A percentile compares a stretch with the other conserved stretches of the same genome.
These are phyloP conservation scores for Sonneratia caseolaris DNA, from an alignment of 345 rosid genomes.

Conservation along the genomic window DNA sequence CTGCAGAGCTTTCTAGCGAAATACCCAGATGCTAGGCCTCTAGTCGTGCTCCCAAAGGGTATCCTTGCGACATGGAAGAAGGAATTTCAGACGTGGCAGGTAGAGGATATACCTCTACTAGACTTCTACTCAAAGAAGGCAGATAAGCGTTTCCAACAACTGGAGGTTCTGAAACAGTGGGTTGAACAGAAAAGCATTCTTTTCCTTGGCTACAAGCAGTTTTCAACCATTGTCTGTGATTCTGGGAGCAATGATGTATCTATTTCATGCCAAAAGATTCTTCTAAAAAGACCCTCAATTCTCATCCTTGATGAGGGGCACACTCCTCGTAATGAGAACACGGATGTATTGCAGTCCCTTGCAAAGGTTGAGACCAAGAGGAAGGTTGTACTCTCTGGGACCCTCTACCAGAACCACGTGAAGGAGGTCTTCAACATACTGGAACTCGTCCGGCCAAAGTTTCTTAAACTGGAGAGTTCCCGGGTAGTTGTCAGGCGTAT, in stretches of 20 bases:
- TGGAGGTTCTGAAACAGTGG: conserved; percentile 65
- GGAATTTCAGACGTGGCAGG: conserved; percentile 74
- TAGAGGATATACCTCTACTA: conserved; percentile 54
- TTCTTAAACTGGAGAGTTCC: conserved; percentile 41
- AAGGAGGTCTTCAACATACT: conserved; percentile 78
- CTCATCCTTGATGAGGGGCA: conserved; percentile 88
- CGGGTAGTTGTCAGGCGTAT: conserved; percentile 41
- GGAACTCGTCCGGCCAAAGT: conserved; percentile 84
- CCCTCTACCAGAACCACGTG: conserved; percentile 82
- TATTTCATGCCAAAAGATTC: conserved; percentile 44
- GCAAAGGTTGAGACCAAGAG: conserved; percentile 73
- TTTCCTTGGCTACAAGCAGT: conserved; percentile 84
- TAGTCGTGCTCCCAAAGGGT: conserved; percentile 81
- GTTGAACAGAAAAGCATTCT: conserved; percentile 57
- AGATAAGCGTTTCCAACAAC: conserved; percentile 54
- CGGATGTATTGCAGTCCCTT: conserved; percentile 57
- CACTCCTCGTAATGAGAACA: conserved; percentile 75
- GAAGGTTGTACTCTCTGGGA: conserved; percentile 86
- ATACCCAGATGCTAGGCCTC: conserved; percentile 65
- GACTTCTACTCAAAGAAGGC: conserved; percentile 74
- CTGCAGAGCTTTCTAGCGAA: conserved; percentile 83
- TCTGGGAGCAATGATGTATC: conserved; percentile 21
- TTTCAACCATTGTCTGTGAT: conserved; percentile 62
- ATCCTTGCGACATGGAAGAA: conserved; percentile 78
- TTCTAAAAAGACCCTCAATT: conserved; percentile 62